These are phyloP conservation scores for Gossypium ekmanianum DNA, from an alignment of 345 rosid genomes.

Conservation along the genomic window DNA sequence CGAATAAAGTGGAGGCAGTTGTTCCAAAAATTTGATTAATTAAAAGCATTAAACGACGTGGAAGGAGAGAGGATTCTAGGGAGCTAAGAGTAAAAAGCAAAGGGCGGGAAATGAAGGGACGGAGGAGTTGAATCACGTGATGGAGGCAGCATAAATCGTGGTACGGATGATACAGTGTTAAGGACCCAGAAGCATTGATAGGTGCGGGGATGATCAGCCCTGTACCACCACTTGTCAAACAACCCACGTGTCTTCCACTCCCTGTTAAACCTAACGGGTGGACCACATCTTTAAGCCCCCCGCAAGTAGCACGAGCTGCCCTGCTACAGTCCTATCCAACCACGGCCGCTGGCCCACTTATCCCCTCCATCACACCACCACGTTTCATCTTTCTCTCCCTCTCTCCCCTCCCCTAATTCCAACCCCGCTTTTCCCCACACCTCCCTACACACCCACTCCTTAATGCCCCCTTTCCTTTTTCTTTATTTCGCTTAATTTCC, in stretches of 20 bases:
- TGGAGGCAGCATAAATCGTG: conserved; percentile 7
- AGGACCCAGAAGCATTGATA: background rate
- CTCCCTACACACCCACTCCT: background rate
- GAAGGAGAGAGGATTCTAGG: background rate
- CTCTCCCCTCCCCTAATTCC: background rate
- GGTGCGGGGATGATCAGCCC: background rate
- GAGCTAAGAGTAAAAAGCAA: background rate
- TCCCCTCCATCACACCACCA: background rate
- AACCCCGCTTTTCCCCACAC: background rate
- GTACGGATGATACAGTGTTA: background rate
- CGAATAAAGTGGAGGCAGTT: too few species aligned
- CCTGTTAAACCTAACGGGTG: background rate
- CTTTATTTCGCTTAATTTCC: too few species aligned
- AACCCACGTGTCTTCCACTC: conserved; percentile 1
- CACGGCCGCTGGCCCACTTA: background rate
- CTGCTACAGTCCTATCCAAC: background rate
- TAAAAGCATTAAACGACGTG: background rate
- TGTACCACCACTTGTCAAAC: conserved; percentile 11
- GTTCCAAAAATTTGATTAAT: too few species aligned
- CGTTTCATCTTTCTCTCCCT: background rate
- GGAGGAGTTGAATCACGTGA: conserved; percentile 13
- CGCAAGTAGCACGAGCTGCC: background rate
- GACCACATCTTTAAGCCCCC: background rate
- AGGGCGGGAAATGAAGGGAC: background rate
- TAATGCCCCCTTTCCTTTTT: background rate